Base-by-base conservation (phyloP, 495 filamentous ascomycete species). In the Aspergillus asperescens region DNA sequence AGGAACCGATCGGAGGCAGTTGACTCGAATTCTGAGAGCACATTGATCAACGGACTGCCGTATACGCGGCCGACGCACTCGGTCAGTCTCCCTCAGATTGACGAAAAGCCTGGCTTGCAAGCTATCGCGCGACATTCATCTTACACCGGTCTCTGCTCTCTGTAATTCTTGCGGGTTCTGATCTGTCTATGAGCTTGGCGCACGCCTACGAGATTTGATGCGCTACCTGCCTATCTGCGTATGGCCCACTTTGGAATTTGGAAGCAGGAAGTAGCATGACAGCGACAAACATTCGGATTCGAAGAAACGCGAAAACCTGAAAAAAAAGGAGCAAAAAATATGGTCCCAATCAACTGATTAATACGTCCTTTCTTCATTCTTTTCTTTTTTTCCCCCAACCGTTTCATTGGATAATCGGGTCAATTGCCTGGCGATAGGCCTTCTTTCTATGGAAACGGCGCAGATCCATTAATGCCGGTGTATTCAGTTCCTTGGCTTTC, bases 1-100 rank as follows among this genome's bases (percentile, higher is more conserved):
- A 63, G 59, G 35, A 55, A 56, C 28, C 51, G 54, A 16, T 55
- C 42, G 16, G 47, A 59, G 6, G 27, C 47, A 10, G 54, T 49
- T 2, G 59, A 62, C 18, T 23, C 55, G 3, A 34, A 32, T 20
- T 48, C 56, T 5, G 57, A 59, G 7, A 52, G 55, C 0, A 69
- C 65, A 1, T 55, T 75, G 31, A 52, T 73, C 27, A 73, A 61
- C 25, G 73, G 73, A 0, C 40, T 73, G n/a, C 60, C 63, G 1
- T 76, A 77, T 37, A 68, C 59, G 12, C 66, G 64, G 19, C 62
- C 69, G 6, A 60, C 58, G 34, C 66, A 59, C 24, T 10, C 56
- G 12, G 61, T 64, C 5, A 23, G 47, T 51, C 24, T 51, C 9
- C 38, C 55, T 62, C 27, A 35, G 7, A 38, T 55, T 2, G 63